phyloP scores from a whole-genome alignment of 208 protist species.

The Crithidia expoeki region DNA sequence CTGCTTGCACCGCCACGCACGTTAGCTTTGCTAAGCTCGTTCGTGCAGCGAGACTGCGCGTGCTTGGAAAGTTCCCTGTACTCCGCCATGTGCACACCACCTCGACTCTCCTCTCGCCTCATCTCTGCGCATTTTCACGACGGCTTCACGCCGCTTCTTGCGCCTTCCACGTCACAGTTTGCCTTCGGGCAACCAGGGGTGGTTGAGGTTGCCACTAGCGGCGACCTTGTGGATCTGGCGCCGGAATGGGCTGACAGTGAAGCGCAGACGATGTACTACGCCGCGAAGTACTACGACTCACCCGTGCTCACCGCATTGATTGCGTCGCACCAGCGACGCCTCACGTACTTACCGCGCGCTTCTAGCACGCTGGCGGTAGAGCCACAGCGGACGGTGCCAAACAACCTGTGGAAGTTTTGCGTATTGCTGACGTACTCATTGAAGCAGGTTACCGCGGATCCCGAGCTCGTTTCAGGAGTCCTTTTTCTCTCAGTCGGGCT shows the following conservation, averaged over 20 bases:
- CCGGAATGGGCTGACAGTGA: slow-evolving; percentile 62
- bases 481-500: slow-evolving; percentile 35
- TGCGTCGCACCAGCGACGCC: slow-evolving; percentile 10
- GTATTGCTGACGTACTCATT: slow-evolving; percentile 50
- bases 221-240: slow-evolving; percentile 53
- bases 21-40: not conserved
- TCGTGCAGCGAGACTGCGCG: not conserved
- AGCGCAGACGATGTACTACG: slow-evolving; percentile 56
- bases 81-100: slow-evolving; percentile 28
- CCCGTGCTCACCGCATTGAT: slow-evolving; percentile 28
- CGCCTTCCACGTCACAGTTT: not conserved
- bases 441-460: slow-evolving; percentile 26
- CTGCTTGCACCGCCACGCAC: not conserved
- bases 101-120: slow-evolving; percentile 27
- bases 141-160: slow-evolving; percentile 13
- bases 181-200: not conserved
- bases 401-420: slow-evolving; percentile 39
- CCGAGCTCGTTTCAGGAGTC: slow-evolving; percentile 29
- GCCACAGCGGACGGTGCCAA: slow-evolving; percentile 10
- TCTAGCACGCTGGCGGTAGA: not conserved
- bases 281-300: slow-evolving; percentile 66
- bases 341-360: not conserved
- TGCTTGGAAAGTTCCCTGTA: slow-evolving; percentile 10
- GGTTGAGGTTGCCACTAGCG: slow-evolving; percentile 31
- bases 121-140: slow-evolving; percentile 2